Conservation (phyloP, 192 early-diverging fungal genomes). For the Physocladia obscura region DNA sequence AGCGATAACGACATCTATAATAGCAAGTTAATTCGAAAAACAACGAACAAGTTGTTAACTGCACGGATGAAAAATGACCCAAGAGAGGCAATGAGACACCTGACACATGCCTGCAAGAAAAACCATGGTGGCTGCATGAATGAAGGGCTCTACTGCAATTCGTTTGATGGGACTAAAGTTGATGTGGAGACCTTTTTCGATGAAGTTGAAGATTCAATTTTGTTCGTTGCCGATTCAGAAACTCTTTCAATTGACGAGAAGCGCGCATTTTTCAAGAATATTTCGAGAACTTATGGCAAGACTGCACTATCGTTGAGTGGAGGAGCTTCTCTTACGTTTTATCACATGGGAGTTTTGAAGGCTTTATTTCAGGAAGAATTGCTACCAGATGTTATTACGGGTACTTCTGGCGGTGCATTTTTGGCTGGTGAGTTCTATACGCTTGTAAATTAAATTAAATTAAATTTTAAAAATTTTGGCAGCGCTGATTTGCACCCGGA, state of each 20-base stretch:
- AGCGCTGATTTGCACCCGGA: slow-evolving; percentile 68
- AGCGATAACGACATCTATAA: slow-evolving; percentile 56
- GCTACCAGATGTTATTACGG: slow-evolving; percentile 76
- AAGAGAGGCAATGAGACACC: slow-evolving; percentile 10
- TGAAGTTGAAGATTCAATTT: slow-evolving; percentile 50
- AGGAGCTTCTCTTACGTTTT: slow-evolving; percentile 58
- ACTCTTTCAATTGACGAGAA: slow-evolving; percentile 51
- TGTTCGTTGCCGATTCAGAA: slow-evolving; percentile 28
- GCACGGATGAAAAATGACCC: slow-evolving; percentile 10
- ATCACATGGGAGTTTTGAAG: slow-evolving; percentile 68
- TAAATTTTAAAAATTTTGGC: slow-evolving; percentile 48
- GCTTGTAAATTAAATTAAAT: not conserved
- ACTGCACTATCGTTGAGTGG: slow-evolving; percentile 79
- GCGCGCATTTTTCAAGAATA: slow-evolving; percentile 59
- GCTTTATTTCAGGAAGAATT: slow-evolving; percentile 67
- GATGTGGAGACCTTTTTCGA: slow-evolving; percentile 68
- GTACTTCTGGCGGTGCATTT: slow-evolving; percentile 65
- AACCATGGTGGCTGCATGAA: slow-evolving; percentile 80
- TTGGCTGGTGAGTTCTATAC: slow-evolving; percentile 24
- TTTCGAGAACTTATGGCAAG: slow-evolving; percentile 68
- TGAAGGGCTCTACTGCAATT: slow-evolving; percentile 67
- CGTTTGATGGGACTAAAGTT: slow-evolving; percentile 73
- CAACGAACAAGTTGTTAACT: slow-evolving; percentile 18
- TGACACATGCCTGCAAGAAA: slow-evolving; percentile 60
- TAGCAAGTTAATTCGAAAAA: slow-evolving; percentile 60